Evolutionary conservation across 345 rosid species (phyloP), one percentile per base, ranked within the genome.

Genomic region (Populus pruinosa): DNA sequence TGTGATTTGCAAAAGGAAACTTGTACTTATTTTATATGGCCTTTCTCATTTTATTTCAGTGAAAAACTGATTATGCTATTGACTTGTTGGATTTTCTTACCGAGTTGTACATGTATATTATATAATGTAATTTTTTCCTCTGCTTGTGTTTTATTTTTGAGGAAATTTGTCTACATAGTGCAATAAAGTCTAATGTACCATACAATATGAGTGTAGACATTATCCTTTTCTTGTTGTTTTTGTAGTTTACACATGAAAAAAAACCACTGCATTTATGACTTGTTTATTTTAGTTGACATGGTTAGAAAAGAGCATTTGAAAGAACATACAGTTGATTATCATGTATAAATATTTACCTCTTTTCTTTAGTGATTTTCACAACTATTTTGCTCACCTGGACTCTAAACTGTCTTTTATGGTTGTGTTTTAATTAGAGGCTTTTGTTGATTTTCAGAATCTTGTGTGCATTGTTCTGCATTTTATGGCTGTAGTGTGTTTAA

Each of bases 401-500:
- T 43, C 5, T 29, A 44, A 20, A 43, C 53, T 63, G 38, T 27
- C 53, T 77, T 43, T 43, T 59, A 63, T 21, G 16, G 23, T 20
- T 43, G 78, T 38, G 31, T 29, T 41, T 33, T 41, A 6, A 35
- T 29, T 61, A 61, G 70, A 20, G 61, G 10, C 16, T 64, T 36
- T 5, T 66, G 68, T 62, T 41, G 55, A 33, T 67, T 65, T 62
- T 77, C 65, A 74, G 50, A 67, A 25, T 64, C 8, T 39, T 25
- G 29, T 53, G 71, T 13, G 38, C 23, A 9, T 41, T 67, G 8
- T 55, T 70, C 49, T 72, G 41, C 33, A 59, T 6, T 31, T 12
- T 9, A 2, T 39, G 63, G 44, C 27, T 31, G 43, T 70, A 20
- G 27, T 18, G 25, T 65, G 76, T 71, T 72, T 80, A 50, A 80